A percentile compares a stretch with the other conserved stretches of the same genome.
Conservation (phyloP, 2,329 filamentous ascomycete genomes). For the Aspergillus sp. region DNA sequence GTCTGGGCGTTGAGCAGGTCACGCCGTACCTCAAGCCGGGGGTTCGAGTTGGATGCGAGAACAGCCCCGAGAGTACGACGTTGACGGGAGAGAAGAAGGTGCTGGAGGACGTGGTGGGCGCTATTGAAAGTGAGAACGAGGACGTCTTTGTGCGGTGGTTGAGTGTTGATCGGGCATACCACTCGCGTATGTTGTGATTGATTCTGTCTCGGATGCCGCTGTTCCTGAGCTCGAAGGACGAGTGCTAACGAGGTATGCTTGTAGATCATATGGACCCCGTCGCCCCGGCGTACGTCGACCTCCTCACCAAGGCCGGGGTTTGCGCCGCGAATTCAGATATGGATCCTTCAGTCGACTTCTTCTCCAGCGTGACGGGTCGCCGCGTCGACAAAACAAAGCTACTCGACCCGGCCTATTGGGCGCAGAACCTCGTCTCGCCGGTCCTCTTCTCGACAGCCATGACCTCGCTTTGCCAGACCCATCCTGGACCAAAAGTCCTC, state of each 20-base stretch:
- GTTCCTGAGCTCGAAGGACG: not conserved
- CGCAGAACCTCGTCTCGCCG: not conserved
- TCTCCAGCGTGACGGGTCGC: not conserved
- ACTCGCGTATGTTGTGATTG: not conserved
- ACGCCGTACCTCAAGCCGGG: not conserved
- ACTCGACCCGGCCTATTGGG: not conserved
- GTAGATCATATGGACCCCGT: not conserved
- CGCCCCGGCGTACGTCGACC: not conserved
- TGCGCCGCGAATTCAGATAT: too few relatives aligned
- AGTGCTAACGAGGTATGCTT: not conserved
- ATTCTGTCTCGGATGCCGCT: too few relatives aligned
- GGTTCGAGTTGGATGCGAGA: constrained; percentile 25
- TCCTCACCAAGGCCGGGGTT: not conserved
- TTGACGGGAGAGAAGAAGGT: constrained; percentile 25
- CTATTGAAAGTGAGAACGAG: not conserved
- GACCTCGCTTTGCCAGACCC: not conserved
- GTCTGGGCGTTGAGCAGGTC: constrained; percentile 7
- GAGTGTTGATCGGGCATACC: not conserved
- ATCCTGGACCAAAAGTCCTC: not conserved
- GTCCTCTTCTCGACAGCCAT: not conserved
- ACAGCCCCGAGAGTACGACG: constrained; percentile 29
- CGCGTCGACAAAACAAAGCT: not conserved
- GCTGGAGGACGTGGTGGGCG: not conserved
- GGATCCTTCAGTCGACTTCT: not conserved
- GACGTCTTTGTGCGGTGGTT: not conserved